Base-by-base conservation (phyloP, 768 basidiomycete species). In the Tricholomella constricta region DNA sequence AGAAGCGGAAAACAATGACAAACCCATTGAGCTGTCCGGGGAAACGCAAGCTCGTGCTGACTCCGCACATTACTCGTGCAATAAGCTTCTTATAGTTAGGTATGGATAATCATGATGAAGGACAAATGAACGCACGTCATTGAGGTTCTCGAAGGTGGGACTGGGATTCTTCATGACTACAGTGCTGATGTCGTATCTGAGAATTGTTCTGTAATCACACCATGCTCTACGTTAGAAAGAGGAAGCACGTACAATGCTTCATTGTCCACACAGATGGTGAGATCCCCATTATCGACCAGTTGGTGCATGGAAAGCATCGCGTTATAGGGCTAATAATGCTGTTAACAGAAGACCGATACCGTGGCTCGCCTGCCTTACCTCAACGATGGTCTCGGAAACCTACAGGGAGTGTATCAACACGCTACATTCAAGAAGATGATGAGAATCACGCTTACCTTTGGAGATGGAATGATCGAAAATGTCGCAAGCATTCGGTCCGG, bases 11-110 rank as follows among this genome's bases (percentile, higher is more conserved):
- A 5, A 7, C 26, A 27, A 32, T 29, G 17, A 65, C 81, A 10
- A 53, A 88, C 89, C 91, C 91, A 64, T 95, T 95, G 51, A 95
- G 74, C 68, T 94, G 93, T 26, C 93, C 93, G n/a, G 94, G 91
- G 78, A 95, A 94, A 35, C 93, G 87, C 52, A 95, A 74, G 62
- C 90, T 90, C 2, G 94, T 96, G 65, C 90, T 94, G 44, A 95
- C 86, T 42, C 96, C 96, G 56, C 90, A 89, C 92, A 98, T 96
- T 32, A 96, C 93, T 65, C 85, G 86, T 1, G 94, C 80, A 45
- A 97, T 84, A 32, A 96, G 72, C 83, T 46, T 50, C 37, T 32
- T 20, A 32, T 44, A 27, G n/a, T 37, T 15, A 55, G 36, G 32
- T 52, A 37, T 23, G 17, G 15, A n/a, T 2, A 15, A 12, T 25